Evolutionary conservation across 2,329 filamentous ascomycete species (phyloP), one percentile per base, ranked within the genome.

Genomic region (Diaporthe capsici): DNA sequence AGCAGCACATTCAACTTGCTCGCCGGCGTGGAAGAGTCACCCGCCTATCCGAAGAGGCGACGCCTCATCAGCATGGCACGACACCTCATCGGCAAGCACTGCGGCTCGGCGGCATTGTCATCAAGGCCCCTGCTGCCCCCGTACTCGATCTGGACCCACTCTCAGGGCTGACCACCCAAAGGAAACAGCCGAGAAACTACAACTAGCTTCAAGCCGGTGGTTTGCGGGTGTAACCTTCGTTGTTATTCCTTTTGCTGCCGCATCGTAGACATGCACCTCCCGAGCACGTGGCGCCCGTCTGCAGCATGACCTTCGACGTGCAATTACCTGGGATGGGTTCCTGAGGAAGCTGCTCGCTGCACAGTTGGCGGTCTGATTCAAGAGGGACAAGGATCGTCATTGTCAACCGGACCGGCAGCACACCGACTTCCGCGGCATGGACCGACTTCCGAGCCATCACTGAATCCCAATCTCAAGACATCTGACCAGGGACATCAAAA

Each of bases 91-190:
- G 51, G 68, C 25, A 58, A 47, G n/a, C 68, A 20, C 37, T 58
- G 51, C 68, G 63, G 63, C 47, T 68, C 63, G 63, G 44, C 63
- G 63, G 47, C 63, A 72, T 39, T 44, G 57, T 44, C 15, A 53
- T 47, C 47, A 31, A 12, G 25, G 47, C 58, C 58, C 51, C 20
- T 42, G 17, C 31, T 39, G 31, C n/a, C 25, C 53, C 37, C 39
- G 8, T 37, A 31, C 37, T 71, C 53, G 25, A n/a, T 9, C 44
- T 42, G 58, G 58, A 53, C n/a, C 71, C 71, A 73, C 58, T 13
- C 37, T 25, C 71, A 73, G 58, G 71, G 71, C 71, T 73, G 71
- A 73, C 58, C 58, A 63, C 47, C 71, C 37, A 42, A 28, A 39
- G n/a, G 28, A 17, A n/a, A 53, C 31, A 53, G 17, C 28, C n/a